A percentile compares a stretch with the other conserved stretches of the same genome.
Evolutionary conservation across 2,329 filamentous ascomycete species (phyloP).

Genomic region (Rhinocladiella similis): DNA sequence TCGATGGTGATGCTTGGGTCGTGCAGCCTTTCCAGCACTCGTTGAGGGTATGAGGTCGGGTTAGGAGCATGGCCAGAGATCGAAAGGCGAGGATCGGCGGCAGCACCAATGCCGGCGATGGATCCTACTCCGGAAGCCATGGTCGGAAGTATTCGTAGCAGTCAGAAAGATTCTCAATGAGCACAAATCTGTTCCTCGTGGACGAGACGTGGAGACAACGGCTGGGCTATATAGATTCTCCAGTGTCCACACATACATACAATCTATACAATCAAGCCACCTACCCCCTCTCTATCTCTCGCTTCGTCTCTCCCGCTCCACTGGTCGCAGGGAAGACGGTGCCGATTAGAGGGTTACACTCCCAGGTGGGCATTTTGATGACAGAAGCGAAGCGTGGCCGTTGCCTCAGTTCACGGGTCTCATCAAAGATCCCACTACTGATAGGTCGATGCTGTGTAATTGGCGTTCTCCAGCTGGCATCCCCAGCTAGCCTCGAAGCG

Average conservation of each 20-base stretch:
- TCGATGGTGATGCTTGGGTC: slow-evolving; percentile 36
- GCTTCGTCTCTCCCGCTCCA: too few relatives aligned
- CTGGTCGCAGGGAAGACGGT: neutral
- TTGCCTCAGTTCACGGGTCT: neutral
- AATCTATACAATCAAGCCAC: neutral
- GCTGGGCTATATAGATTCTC: neutral
- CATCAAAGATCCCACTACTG: slow-evolving; percentile 1
- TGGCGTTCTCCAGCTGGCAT: neutral
- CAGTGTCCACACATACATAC: too few relatives aligned
- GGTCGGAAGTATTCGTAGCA: neutral
- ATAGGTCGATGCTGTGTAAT: slow-evolving; percentile 1
- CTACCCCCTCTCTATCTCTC: too few relatives aligned
- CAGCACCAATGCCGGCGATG: slow-evolving; percentile 19
- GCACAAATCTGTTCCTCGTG: neutral
- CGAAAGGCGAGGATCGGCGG: slow-evolving; percentile 15
- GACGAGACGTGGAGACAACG: neutral
- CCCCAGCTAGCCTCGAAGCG: slow-evolving; percentile 2
- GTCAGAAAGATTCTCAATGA: neutral
- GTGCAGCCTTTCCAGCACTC: slow-evolving; percentile 24
- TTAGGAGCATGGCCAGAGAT: slow-evolving; percentile 9
- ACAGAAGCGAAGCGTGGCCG: neutral
- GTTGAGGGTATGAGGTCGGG: slow-evolving; percentile 8
- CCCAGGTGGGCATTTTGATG: neutral
- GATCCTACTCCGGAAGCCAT: slow-evolving; percentile 21
- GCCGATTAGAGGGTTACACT: slow-evolving; percentile 1